Percentiles rank a stretch among this genome's conserved stretches.
Conservation (phyloP, 805 yeast species). For the Saturnispora bothae region DNA sequence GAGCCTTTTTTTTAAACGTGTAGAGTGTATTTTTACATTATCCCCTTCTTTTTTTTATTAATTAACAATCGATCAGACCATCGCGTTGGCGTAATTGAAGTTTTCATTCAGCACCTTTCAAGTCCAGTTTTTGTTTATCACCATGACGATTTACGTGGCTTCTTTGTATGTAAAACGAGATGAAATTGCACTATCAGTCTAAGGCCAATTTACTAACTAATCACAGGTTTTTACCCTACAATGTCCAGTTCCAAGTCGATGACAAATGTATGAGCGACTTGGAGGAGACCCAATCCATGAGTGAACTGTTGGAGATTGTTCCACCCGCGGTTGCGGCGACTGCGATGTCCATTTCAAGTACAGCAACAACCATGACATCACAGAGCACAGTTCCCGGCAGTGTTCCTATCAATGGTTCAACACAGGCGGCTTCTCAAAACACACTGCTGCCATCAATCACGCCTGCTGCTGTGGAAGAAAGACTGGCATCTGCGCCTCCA, state of each 20-base stretch:
- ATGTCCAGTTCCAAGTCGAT: slow-evolving; percentile 54
- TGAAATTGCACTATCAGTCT: neutral
- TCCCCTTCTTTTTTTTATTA: neutral
- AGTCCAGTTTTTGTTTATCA: no score
- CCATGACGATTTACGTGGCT: slow-evolving; percentile 57
- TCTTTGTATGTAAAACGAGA: slow-evolving; percentile 43
- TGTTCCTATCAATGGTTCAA: neutral
- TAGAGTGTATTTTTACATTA: neutral
- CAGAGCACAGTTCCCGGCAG: neutral
- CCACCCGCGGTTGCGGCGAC: neutral
- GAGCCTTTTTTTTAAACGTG: no score
- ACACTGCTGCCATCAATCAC: neutral
- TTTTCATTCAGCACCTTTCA: no score
- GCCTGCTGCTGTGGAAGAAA: neutral
- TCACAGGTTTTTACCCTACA: slow-evolving; percentile 55
- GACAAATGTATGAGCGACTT: slow-evolving; percentile 9
- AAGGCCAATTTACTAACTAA: slow-evolving; percentile 1
- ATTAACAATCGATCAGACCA: no score
- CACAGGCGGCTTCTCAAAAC: neutral
- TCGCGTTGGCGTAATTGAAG: no score
- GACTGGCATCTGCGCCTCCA: neutral
- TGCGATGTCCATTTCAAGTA: neutral
- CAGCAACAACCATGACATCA: neutral
- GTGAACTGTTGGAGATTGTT: slow-evolving; percentile 22
- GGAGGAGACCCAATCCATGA: slow-evolving; percentile 13